Base-by-base conservation (phyloP, 441 rosid species). In the Dalechampia spathulata region DNA sequence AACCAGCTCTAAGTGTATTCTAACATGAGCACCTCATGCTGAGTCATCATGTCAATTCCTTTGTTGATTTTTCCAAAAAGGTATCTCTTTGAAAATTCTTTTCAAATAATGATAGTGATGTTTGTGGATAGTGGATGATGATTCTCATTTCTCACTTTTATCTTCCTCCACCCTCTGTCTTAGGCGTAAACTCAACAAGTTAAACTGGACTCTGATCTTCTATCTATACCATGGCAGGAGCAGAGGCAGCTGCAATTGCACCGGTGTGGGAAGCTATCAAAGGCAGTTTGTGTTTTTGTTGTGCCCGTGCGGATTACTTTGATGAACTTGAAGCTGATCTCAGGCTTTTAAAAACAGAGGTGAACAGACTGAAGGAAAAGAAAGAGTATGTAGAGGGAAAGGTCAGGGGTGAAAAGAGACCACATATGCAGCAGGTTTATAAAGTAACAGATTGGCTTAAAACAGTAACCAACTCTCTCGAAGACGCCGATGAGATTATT, bases 251-350 rank as follows among this genome's bases (percentile, higher is more conserved):
- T 3, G 34, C 19, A 16, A 4, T 49, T 16, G 13, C 54, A 21
- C 53, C 5, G 3, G 9, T 49, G 22, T 30, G 54, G 39, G 54
- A 49, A 0, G 39, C 39, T 30, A 30, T 30, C 54, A 49, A 49
- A 49, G 15, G 39, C 21, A 21, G 23, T 22, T 7, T 30, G 0
- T 30, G 54, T 17, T 49, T 49, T 49, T 28, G n/a, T 2, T 30
- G 54, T 9, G 54, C 54, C 15, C 54, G 54, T 16, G 39, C 23
- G 17, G 54, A 28, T 9, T 28, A 49, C 39, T 49, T 49, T 16
- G 54, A 49, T 28, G 54, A 49, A 8, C 22, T 49, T 21, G 39
- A 30, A 49, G 15, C 9, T n/a, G 19, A 49, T 30, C 7, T 49
- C 23, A 3, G 10, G 19, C 22, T 2, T 45, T 52, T 51, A 34